phyloP scores from a whole-genome alignment of 371 early-diverging fungal species.

The Rhizopus delemar region DNA sequence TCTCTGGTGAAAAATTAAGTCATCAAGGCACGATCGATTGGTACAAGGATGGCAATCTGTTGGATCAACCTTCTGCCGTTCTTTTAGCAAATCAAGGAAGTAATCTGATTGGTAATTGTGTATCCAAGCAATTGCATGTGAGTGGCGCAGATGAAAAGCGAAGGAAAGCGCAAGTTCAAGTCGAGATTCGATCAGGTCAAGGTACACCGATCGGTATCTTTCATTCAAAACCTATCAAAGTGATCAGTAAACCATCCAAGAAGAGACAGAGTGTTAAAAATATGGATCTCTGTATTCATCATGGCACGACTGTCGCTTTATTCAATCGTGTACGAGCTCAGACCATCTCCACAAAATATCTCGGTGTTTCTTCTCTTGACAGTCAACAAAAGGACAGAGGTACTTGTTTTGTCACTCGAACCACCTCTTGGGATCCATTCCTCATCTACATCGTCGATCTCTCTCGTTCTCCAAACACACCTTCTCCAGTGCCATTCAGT shows the following conservation, averaged over 20 bases:
- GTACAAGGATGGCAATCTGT: conserved; percentile 27
- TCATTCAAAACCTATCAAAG: conserved; percentile 76
- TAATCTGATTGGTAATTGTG: conserved; percentile 67
- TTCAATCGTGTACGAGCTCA: conserved; percentile 87
- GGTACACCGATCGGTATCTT: conserved; percentile 67
- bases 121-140: conserved; percentile 82
- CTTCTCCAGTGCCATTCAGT: conserved; percentile 30
- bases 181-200: conserved; percentile 67
- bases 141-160: conserved; percentile 84
- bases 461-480: conserved; percentile 44
- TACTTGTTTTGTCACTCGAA: conserved; percentile 79
- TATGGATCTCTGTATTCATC: conserved; percentile 83
- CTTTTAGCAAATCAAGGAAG: conserved; percentile 13
- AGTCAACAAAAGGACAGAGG: conserved; percentile 33
- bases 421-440: conserved; percentile 85
- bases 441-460: conserved; percentile 85
- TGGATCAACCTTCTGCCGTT: conserved; percentile 10
- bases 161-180: conserved; percentile 73
- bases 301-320: conserved; percentile 78
- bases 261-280: conserved; percentile 85
- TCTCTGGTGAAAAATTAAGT: conserved; percentile 44
- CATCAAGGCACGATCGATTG: conserved; percentile 54
- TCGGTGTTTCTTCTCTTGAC: conserved; percentile 60
- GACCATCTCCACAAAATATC: conserved; percentile 85
- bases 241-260: conserved; percentile 87